A percentile compares a stretch with the other conserved stretches of the same genome.
These are phyloP conservation scores for Fusarium nygamai DNA, from an alignment of 2,329 filamentous ascomycete genomes.

Conservation along the genomic window DNA sequence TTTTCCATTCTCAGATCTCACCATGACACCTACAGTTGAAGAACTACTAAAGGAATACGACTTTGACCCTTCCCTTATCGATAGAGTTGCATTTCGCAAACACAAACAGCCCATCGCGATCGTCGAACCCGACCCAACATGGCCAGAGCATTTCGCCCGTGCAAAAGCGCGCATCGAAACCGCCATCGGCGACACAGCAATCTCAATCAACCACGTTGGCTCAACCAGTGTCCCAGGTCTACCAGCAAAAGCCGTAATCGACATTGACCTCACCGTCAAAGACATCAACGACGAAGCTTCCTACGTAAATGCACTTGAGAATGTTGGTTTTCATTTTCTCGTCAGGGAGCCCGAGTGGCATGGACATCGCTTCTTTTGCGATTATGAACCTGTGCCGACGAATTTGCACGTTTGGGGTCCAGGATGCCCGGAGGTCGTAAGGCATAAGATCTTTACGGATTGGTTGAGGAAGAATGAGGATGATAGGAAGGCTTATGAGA, in stretches of 20 bases:
- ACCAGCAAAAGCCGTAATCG: slow-evolving; percentile 62
- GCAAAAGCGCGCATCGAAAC: slow-evolving; percentile 48
- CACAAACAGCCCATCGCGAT: slow-evolving; percentile 43
- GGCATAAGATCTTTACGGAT: slow-evolving; percentile 57
- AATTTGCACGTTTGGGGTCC: slow-evolving; percentile 62
- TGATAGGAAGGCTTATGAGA: slow-evolving; percentile 53
- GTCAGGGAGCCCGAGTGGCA: slow-evolving; percentile 58
- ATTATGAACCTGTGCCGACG: slow-evolving; percentile 47
- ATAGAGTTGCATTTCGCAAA: slow-evolving; percentile 43
- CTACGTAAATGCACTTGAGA: slow-evolving; percentile 56
- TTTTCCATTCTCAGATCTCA: not conserved
- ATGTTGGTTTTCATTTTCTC: slow-evolving; percentile 57
- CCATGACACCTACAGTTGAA: slow-evolving; percentile 37
- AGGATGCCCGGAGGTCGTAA: slow-evolving; percentile 52
- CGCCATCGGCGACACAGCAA: slow-evolving; percentile 49
- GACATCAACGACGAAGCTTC: slow-evolving; percentile 52
- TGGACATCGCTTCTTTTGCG: slow-evolving; percentile 58
- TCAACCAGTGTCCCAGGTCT: slow-evolving; percentile 61
- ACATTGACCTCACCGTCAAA: slow-evolving; percentile 60
- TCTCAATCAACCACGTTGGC: slow-evolving; percentile 57
- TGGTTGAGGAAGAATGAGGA: slow-evolving; percentile 52
- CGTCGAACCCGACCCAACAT: slow-evolving; percentile 50
- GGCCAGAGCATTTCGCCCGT: slow-evolving; percentile 48
- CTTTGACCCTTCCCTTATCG: slow-evolving; percentile 29
- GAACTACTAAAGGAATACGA: slow-evolving; percentile 43